Base-by-base conservation (phyloP, 345 rosid genomes). In the Gynandropsis gynandra region DNA sequence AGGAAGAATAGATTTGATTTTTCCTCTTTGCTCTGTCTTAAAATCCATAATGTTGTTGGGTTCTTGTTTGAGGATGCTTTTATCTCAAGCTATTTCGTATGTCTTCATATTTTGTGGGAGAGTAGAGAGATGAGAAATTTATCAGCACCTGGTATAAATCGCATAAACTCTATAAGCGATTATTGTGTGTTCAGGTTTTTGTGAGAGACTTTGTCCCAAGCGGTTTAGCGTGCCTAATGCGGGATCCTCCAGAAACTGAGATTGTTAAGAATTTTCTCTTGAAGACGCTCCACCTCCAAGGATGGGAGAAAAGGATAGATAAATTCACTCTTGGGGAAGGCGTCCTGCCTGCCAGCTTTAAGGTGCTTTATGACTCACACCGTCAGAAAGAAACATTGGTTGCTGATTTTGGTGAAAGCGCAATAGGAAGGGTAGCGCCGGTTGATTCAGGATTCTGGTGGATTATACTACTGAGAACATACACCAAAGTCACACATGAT, bases 401-500 rank as follows among this genome's bases (percentile, higher is more conserved):
- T 9, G 95, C 87, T 50, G 95, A 85, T 61, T 85, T 82, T 58
- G 90, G 90, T 33, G 95, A 80, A 76, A 80, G 79, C 44, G 90
- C 95, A 15, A 85, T 85, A 37, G 95, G 90, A 58, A 74, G 95
- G 33, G 95, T 85, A 56, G 95, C 95, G 42, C 87, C 95, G 1
- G 87, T 85, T 14, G 87, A 85, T 59, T 85, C 87, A 40, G 87
- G 95, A 33, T 85, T 85, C 67, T 85, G 90, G 95, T 85, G 95
- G 95, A 82, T 85, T 56, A 85, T 85, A 61, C 78, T 85, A 54
- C 85, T 85, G 27, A 81, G 95, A 40, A 87, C 95, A 11, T 85
- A 85, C 50, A 80, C 90, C 9, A 85, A 85, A 51, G 76, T 89
- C 34, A 85, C 90, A 0, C 87, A 89, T 29, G 90, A 82, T 65